Percentiles rank a stretch among this genome's conserved stretches.
Evolutionary conservation across 2,329 filamentous ascomycete genomes (phyloP).

Genomic region (Colletotrichum phormii): DNA sequence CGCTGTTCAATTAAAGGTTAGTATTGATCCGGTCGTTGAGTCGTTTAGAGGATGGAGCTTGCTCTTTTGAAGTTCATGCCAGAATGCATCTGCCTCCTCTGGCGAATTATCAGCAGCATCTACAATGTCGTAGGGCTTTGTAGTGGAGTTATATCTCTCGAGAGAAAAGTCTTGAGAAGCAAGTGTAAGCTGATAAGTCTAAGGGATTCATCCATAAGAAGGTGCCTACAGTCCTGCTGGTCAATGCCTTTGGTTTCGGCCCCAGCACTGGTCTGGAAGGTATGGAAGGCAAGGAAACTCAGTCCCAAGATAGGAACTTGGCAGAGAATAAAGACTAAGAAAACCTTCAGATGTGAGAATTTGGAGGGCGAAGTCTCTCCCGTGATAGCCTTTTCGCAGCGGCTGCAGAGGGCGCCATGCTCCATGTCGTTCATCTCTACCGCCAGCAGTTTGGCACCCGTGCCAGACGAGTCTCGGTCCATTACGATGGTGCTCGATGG

Average conservation of each 20-base stretch:
- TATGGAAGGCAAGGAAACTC: background rate
- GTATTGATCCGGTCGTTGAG: background rate
- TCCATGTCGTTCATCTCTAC: background rate
- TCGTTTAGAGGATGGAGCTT: fast-evolving
- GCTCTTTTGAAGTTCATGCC: background rate
- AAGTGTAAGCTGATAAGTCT: background rate
- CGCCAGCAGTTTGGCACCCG: background rate
- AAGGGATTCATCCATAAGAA: background rate
- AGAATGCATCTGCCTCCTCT: background rate
- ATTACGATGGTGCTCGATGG: too few species aligned
- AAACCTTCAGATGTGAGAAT: background rate
- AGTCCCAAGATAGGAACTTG: background rate
- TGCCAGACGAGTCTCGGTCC: background rate
- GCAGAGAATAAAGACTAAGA: background rate
- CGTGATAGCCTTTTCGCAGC: background rate
- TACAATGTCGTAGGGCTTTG: background rate
- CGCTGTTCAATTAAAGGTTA: background rate
- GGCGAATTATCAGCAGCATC: background rate
- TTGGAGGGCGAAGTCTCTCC: background rate
- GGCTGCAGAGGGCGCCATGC: background rate
- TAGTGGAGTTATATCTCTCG: background rate
- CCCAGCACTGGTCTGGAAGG: background rate
- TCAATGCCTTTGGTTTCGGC: background rate
- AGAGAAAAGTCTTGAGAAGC: background rate
- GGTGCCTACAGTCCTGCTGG: background rate